phyloP scores from a whole-genome alignment of 371 early-diverging fungal species.

The Hamiltosporidium magnivora region DNA sequence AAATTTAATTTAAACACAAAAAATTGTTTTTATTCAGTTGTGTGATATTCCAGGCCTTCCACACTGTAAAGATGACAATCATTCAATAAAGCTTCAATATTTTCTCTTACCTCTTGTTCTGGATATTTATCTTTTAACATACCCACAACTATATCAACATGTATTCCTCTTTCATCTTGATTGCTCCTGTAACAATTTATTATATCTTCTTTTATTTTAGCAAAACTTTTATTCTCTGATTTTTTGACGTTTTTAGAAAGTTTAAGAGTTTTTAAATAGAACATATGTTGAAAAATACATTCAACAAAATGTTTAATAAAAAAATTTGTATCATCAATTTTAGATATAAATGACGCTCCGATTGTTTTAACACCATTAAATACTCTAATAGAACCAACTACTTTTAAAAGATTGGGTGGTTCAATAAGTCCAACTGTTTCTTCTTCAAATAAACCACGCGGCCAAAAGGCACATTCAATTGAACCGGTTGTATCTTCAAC shows the following conservation, averaged over 20 bases:
- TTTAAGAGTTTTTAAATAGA: slow-evolving; percentile 9
- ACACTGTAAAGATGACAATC: slow-evolving; percentile 36
- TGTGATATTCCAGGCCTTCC: slow-evolving; percentile 35
- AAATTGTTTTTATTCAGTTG: background rate
- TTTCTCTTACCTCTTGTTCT: slow-evolving; percentile 27
- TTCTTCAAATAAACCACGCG: slow-evolving; percentile 26
- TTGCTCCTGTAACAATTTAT: slow-evolving; percentile 35
- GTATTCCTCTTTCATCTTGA: slow-evolving; percentile 39
- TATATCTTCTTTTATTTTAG: slow-evolving; percentile 39
- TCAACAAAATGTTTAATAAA: slow-evolving; percentile 27
- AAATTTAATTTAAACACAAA: background rate
- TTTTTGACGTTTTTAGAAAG: slow-evolving; percentile 1
- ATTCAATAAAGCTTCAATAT: slow-evolving; percentile 27
- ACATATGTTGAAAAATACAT: slow-evolving; percentile 22
- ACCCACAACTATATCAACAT: slow-evolving; percentile 29
- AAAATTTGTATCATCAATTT: slow-evolving; percentile 30
- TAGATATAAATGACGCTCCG: slow-evolving; percentile 7
- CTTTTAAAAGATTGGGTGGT: slow-evolving; percentile 17
- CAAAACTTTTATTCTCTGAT: background rate
- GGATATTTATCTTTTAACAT: slow-evolving; percentile 37
- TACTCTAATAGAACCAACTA: slow-evolving; percentile 31
- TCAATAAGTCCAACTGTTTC: slow-evolving; percentile 8
- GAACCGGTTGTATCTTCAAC: slow-evolving; percentile 37
- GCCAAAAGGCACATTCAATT: slow-evolving; percentile 39
- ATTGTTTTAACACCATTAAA: slow-evolving; percentile 31